Evolutionary conservation across 306 rosid genomes (phyloP).

Genomic region (Prunus mume): DNA sequence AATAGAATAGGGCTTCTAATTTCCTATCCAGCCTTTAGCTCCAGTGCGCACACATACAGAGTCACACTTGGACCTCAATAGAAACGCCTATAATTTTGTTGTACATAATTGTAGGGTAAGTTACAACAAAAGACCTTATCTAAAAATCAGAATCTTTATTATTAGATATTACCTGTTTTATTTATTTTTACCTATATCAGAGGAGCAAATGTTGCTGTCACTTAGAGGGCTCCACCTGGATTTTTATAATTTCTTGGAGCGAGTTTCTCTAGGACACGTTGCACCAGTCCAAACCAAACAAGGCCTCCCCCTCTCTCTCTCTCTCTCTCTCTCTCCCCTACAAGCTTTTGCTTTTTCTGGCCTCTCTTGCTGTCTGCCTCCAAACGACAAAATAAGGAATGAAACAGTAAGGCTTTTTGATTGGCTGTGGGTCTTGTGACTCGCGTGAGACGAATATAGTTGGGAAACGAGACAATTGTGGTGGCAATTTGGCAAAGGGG

Average conservation of each 20-base stretch:
- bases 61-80: neutral
- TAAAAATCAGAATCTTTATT: neutral
- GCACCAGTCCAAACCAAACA: neutral
- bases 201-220: neutral
- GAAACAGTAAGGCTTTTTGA: neutral
- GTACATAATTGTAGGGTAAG: neutral
- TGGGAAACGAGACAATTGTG: constrained; percentile 24
- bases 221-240: neutral
- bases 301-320: neutral
- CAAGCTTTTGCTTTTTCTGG: neutral
- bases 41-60: neutral
- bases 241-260: neutral
- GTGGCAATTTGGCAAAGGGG: neutral
- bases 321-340: neutral
- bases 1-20: neutral
- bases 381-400: neutral
- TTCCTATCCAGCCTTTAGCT: neutral
- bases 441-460: constrained; percentile 6
- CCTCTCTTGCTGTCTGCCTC: neutral
- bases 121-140: neutral
- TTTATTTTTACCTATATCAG: neutral
- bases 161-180: neutral
- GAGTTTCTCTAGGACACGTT: neutral
- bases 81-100: neutral
- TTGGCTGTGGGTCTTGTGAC: neutral